Evolutionary conservation across 208 protist genomes (phyloP), one percentile per base, ranked within the genome.

Genomic region (Novymonas esmeraldas): DNA sequence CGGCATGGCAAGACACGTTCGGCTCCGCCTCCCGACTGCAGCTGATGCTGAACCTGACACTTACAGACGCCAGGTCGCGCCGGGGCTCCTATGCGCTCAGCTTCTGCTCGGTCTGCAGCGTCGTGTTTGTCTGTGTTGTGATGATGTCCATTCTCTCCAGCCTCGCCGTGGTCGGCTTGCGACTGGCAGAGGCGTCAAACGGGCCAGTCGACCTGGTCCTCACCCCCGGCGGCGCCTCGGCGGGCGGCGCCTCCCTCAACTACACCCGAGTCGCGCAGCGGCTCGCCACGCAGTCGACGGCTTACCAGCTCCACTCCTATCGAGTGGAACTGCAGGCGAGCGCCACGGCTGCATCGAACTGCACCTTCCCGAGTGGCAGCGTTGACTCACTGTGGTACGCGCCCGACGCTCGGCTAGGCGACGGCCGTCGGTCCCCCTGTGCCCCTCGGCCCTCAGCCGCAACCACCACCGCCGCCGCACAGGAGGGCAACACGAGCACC

Each of bases 141-240:
- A 66, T 92, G 54, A 13, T 92, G 29, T 88, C 90, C 28, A 60
- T 82, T 6, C 69, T 95, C 18, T 80, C 77, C 39, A 87, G 80
- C 48, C 52, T 95, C 10, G 77, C 86, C 2, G 57, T 87, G 44
- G 67, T 95, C 2, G 90, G 92, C 62, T 59, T 95, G 38, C 66
- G 78, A 0, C 75, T 95, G 14, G 85, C 70, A 1, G 82, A 95
- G 56, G 33, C 51, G 13, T 50, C 59, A 4, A 45, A 68, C 7
- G 86, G 83, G 6, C 26, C 81, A 24, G 62, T 78, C 6, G 90
- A 95, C 62, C 33, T 95, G 22, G 24, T 68, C 6, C 36, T 94
- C 26, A 50, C 14, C 3, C 56, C 88, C 33, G 85, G 83, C 13
- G 79, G 70, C 16, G 24, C 76, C 29, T 31, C 75, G 20, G 16